Evolutionary conservation across 257 asterid species (phyloP).

Genomic region (Sherardia arvensis): DNA sequence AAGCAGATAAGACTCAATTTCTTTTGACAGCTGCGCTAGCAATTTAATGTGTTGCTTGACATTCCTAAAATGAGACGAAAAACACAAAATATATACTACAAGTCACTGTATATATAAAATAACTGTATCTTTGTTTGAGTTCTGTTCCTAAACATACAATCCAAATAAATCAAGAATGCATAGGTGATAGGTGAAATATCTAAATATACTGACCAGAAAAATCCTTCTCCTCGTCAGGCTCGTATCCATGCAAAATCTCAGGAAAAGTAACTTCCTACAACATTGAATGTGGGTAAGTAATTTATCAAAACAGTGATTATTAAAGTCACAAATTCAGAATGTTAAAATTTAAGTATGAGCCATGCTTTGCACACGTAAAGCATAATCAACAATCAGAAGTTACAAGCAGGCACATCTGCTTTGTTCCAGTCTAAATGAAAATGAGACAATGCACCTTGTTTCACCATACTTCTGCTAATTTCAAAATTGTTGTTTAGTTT

Average conservation of each 20-base stretch:
- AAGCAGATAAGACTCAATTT: background rate
- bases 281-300: conserved; percentile 2
- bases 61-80: background rate
- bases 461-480: background rate
- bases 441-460: background rate
- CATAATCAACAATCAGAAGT: background rate
- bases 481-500: background rate
- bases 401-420: background rate
- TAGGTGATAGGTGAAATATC: background rate
- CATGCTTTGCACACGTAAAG: background rate
- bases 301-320: background rate
- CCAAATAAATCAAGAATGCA: background rate
- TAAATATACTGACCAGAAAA: conserved; percentile 39
- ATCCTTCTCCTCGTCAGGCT: conserved; percentile 42
- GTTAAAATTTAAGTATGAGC: background rate
- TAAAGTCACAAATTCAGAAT: background rate
- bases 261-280: conserved; percentile 33
- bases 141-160: background rate
- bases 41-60: background rate
- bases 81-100: background rate
- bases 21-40: background rate
- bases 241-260: conserved; percentile 62
- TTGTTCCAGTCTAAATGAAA: background rate
- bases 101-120: too few relatives aligned
- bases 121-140: background rate